Base-by-base conservation (phyloP, 2,329 filamentous ascomycete genomes). In the Colletotrichum sp. region DNA sequence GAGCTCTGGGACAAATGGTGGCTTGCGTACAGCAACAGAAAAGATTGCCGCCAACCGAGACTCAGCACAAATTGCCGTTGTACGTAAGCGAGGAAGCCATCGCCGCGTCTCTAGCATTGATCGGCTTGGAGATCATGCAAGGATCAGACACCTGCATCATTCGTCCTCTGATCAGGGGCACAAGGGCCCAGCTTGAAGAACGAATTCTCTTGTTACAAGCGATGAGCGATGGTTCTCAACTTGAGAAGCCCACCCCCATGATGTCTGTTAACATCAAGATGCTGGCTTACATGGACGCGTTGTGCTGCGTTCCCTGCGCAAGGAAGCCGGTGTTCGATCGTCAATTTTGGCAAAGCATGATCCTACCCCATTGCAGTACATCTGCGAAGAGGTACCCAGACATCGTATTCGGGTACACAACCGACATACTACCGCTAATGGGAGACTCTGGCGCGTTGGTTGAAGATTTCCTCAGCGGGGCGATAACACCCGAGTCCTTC, bases 231-330 rank as follows among this genome's bases (percentile, higher is more conserved):
- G 13, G 9, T 21, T 16, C 18, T 10, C 26, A 28, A 52, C 36
- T 28, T 16, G 34, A 64, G 5, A 63, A 18, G 30, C 55, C 59
- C 1, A 74, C 71, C 1, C 59, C 55, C 13, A 74, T 70, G 71
- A 63, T 74, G 64, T 34, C 66, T 14, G 57, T 70, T 12, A 74
- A 77, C 59, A 34, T 71, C 7, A 74, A 68, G 18, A 70, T 77
- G 60, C 60, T 74, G 61, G 75, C 75, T n/a, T 74, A 74, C 24
- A 68, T 74, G 48, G 71, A 77, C 36, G 13, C 59, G 2, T 8
- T 74, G 4, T 74, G 43, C 26, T 77, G 71, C 36, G 61, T 77
- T 12, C 75, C 75, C n/a, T 74, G 61, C 28, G 71, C 75, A 7
- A 71, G 61, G 52, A 26, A 34, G 10, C 71, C 75, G 0, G 24